A percentile compares a stretch with the other conserved stretches of the same genome.
Evolutionary conservation across 192 early-diverging fungal species (phyloP).

Genomic region (Backusella circina): DNA sequence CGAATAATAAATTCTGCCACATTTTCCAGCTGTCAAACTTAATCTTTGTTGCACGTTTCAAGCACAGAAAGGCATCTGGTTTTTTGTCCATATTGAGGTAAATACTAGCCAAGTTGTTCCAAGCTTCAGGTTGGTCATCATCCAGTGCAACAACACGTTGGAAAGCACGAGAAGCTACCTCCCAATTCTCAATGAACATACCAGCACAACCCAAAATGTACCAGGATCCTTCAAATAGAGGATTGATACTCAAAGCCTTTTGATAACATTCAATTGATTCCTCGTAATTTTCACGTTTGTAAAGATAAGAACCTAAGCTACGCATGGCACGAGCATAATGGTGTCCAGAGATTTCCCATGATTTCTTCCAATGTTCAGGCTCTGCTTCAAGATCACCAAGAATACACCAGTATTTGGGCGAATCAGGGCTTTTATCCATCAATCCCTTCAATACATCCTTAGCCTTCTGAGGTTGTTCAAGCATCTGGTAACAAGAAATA

Average conservation of each 20-base stretch:
- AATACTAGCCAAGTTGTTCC: conserved; percentile 92
- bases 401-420: conserved; percentile 85
- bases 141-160: conserved; percentile 69
- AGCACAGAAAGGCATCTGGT: conserved; percentile 74
- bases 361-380: conserved; percentile 74
- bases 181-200: conserved; percentile 76
- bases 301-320: conserved; percentile 84
- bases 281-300: conserved; percentile 57
- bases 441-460: conserved; percentile 72
- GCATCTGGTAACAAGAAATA: conserved; percentile 80
- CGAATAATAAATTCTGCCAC: conserved; percentile 91
- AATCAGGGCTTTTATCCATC: conserved; percentile 53
- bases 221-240: conserved; percentile 95
- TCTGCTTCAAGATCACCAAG: conserved; percentile 85
- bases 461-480: conserved; percentile 85
- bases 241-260: conserved; percentile 86
- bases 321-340: conserved; percentile 93
- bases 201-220: conserved; percentile 94
- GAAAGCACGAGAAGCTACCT: conserved; percentile 72
- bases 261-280: conserved; percentile 72
- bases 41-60: conserved; percentile 77
- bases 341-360: conserved; percentile 84
- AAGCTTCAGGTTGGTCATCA: conserved; percentile 86
- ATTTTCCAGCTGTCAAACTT: conserved; percentile 86
- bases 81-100: conserved; percentile 70